Evolutionary conservation across 768 basidiomycete genomes (phyloP).

Genomic region (Pilatotrama ljubarskyi): DNA sequence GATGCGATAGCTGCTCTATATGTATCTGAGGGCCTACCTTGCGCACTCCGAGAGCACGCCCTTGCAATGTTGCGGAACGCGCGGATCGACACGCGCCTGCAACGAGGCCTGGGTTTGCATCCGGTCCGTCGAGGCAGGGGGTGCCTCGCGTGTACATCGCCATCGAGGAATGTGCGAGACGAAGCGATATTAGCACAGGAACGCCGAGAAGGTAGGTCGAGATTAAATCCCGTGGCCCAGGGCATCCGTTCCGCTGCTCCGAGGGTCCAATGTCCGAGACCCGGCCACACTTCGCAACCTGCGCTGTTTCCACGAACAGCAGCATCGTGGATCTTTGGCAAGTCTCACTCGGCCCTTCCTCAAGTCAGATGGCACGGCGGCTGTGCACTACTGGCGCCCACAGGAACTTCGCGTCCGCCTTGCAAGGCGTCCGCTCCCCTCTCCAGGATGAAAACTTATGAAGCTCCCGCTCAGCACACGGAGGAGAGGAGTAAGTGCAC

Average conservation of each 20-base stretch:
- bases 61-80: slow-evolving; percentile 19
- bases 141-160: slow-evolving; percentile 11
- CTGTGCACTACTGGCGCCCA: too few species aligned
- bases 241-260: slow-evolving; percentile 2
- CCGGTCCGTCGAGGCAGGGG: slow-evolving; percentile 14
- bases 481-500: too few species aligned
- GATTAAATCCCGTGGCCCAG: slow-evolving; percentile 5
- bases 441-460: too few species aligned
- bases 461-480: too few species aligned
- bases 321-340: too few species aligned
- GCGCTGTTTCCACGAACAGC: too few species aligned
- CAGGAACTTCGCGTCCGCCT: too few species aligned
- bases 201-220: slow-evolving; percentile 5
- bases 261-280: slow-evolving; percentile 1
- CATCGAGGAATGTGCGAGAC: background rate
- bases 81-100: slow-evolving; percentile 11
- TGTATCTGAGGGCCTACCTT: slow-evolving; percentile 3
- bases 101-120: slow-evolving; percentile 20
- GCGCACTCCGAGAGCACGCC: slow-evolving; percentile 13
- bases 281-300: too few species aligned
- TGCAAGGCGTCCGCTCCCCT: too few species aligned
- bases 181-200: slow-evolving; percentile 1
- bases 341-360: too few species aligned
- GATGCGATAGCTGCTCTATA: slow-evolving; percentile 13
- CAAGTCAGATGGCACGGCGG: too few species aligned